A percentile compares a stretch with the other conserved stretches of the same genome.
Evolutionary conservation across 2,329 filamentous ascomycete species (phyloP).

Genomic region (Calonectria crousiana): DNA sequence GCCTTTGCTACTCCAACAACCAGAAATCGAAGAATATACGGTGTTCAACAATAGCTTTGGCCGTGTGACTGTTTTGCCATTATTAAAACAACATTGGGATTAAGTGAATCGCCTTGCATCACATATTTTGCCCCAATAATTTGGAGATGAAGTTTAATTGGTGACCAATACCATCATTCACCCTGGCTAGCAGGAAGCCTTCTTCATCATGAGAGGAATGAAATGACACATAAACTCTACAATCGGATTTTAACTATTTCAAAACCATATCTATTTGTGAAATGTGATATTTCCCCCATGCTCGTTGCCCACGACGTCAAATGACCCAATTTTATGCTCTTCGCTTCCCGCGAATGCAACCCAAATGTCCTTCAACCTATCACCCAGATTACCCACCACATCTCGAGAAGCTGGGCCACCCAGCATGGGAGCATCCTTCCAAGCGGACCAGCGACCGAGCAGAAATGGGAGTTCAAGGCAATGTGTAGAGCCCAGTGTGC

Average conservation of each 20-base stretch:
- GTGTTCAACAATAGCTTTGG: no score
- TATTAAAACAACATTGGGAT: no score
- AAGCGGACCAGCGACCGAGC: background rate
- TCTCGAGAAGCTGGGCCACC: background rate
- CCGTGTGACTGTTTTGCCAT: no score
- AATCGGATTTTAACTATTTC: background rate
- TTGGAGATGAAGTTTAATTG: no score
- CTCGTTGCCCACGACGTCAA: background rate
- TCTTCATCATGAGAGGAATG: no score
- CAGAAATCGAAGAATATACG: no score
- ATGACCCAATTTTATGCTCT: background rate
- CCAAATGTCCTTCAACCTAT: background rate
- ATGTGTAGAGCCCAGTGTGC: background rate
- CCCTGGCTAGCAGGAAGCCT: no score
- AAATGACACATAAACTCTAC: no score
- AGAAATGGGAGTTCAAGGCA: background rate
- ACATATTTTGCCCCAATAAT: no score
- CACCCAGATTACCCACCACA: background rate
- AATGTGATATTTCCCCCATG: background rate
- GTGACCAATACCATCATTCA: no score
- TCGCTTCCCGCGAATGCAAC: background rate
- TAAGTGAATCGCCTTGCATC: no score
- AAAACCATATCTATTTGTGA: background rate
- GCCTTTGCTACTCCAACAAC: no score
- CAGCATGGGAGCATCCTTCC: background rate